Evolutionary conservation across 768 basidiomycete species (phyloP), one percentile per base, ranked within the genome.

Genomic region (Tylopilus balloui): DNA sequence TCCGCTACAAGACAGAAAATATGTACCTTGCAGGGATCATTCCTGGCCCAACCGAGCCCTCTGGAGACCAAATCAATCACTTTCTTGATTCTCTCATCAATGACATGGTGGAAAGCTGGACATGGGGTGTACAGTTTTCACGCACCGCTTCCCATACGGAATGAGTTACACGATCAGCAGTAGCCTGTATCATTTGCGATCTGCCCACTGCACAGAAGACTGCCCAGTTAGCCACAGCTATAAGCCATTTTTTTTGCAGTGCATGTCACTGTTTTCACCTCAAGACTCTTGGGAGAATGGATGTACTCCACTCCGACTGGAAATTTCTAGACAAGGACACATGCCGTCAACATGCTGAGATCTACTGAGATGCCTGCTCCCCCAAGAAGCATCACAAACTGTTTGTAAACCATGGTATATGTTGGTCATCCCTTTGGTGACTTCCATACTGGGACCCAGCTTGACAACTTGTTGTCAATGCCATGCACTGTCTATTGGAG

Each of bases 1-100:
- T 29, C 11, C 8, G 28, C 28, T 29, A 29, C 28, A 29, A 29
- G 28, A 29, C 28, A 0, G 67, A 73, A 50, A 65, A 70, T 45
- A 58, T 73, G 50, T 70, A 61, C 27, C 48, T 71, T 13, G 50
- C 50, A 3, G 58, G 59, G 15, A 61, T 70, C 3, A 63, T 71
- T 11, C 64, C 62, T 5, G 64, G 71, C 0, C 64, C 65, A 5
- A 39, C 54, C 13, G 64, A 72, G 36, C 66, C 62, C 11, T 32
- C 31, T 10, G 24, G 50, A 10, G 57, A 67, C 0, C 25, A 66
- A 20, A 54, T 71, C 15, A 73, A 73, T 36, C 47, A 58, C 28
- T 69, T 66, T 41, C 39, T 65, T 3, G 37, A 55, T 6, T 69
- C 64, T 2, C 35, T 74, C 0, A 50, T 73, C 17, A 53, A 69